phyloP scores from a whole-genome alignment of 2,329 filamentous ascomycete species.

The Ustilaginoidea virens region DNA sequence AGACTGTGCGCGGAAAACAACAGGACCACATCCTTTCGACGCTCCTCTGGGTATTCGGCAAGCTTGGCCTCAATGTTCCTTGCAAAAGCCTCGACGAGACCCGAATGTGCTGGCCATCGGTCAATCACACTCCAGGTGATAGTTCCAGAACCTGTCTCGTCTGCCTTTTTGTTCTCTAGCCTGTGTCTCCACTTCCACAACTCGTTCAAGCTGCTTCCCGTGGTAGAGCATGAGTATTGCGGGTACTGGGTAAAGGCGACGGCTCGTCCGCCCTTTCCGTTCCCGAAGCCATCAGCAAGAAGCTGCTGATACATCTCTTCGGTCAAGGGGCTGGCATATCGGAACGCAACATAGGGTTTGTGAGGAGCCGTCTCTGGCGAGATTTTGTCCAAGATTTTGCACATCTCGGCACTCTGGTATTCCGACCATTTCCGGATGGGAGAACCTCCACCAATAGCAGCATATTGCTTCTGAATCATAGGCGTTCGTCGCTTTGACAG shows the following conservation, averaged over 20 bases:
- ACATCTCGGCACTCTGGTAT: slow-evolving; percentile 87
- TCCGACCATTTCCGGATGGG: slow-evolving; percentile 98
- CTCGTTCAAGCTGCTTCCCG: slow-evolving; percentile 89
- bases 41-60: slow-evolving; percentile 67
- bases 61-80: slow-evolving; percentile 81
- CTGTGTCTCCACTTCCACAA: slow-evolving; percentile 93
- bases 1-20: slow-evolving; percentile 92
- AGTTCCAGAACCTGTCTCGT: slow-evolving; percentile 40
- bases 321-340: slow-evolving; percentile 84
- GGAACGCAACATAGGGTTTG: slow-evolving; percentile 93
- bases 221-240: slow-evolving; percentile 96
- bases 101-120: slow-evolving; percentile 84
- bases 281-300: slow-evolving; percentile 78
- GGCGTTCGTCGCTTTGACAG: slow-evolving; percentile 79
- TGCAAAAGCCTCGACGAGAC: slow-evolving; percentile 82
- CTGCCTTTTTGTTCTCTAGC: slow-evolving; percentile 59
- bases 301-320: slow-evolving; percentile 82
- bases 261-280: slow-evolving; percentile 77
- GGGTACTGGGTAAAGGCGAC: slow-evolving; percentile 98
- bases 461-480: slow-evolving; percentile 93
- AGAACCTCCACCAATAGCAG: slow-evolving; percentile 90
- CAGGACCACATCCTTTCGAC: slow-evolving; percentile 65
- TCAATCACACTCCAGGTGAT: slow-evolving; percentile 98
- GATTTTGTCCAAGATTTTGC: slow-evolving; percentile 83
- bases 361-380: slow-evolving; percentile 90